Conservation (phyloP, 805 yeast species). For the Candida quercuum region DNA sequence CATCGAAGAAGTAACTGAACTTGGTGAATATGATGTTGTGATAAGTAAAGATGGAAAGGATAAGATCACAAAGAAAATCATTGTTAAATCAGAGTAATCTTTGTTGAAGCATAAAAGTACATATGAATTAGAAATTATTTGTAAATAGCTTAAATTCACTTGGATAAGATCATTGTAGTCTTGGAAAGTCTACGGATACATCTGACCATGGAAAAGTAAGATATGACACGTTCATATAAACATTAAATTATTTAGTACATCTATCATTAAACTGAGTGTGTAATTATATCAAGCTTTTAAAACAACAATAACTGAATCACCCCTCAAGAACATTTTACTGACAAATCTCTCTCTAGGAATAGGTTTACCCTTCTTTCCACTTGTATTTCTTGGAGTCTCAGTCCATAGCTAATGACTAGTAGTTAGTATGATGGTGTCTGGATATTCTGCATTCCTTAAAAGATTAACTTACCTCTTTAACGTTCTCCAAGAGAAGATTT, state of each 20-base stretch:
- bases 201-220: too few relatives aligned
- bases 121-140: not conserved
- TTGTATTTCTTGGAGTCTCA: conserved; percentile 51
- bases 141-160: not conserved
- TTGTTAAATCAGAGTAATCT: conserved; percentile 6
- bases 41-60: conserved; percentile 11
- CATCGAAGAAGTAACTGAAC: conserved; percentile 9
- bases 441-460: too few relatives aligned
- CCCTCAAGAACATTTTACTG: conserved; percentile 86
- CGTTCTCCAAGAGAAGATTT: conserved; percentile 87
- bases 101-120: not conserved
- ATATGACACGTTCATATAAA: too few relatives aligned
- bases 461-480: conserved; percentile 55
- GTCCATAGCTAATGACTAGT: conserved; percentile 65
- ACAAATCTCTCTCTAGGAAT: conserved; percentile 73
- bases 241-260: too few relatives aligned
- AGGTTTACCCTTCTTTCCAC: conserved; percentile 68
- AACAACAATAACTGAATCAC: conserved; percentile 89
- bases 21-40: conserved; percentile 17
- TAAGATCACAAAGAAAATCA: conserved; percentile 13
- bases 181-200: too few relatives aligned
- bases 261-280: too few relatives aligned
- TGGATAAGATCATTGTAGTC: not conserved
- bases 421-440: too few relatives aligned
- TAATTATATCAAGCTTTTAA: conserved; percentile 36